Base-by-base conservation (phyloP, 116 monocot genomes). In the Zostera marina region DNA sequence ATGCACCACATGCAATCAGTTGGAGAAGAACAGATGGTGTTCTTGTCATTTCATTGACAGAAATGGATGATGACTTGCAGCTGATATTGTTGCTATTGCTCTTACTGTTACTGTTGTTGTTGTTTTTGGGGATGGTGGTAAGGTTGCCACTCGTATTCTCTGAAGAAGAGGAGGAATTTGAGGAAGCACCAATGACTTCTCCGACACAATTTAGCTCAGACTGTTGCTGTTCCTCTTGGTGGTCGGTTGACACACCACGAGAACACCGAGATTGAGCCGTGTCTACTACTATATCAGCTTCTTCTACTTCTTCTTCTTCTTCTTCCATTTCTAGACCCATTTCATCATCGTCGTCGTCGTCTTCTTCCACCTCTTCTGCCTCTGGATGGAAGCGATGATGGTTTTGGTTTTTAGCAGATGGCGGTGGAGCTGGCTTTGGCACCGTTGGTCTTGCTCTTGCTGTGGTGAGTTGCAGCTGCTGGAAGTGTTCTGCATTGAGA, bases 101-200 rank as follows among this genome's bases (percentile, higher is more conserved):
- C 17, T 8, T 19, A 51, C 20, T 32, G 32, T 1, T 32, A 19
- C 23, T 39, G 26, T 26, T 26, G 24, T 15, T 32, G 32, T 24
- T 47, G 5, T 58, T 14, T 40, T 48, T 15, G 11, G 39, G 39
- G 32, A 16, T n/a, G 23, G 24, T 25, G 58, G 44, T 55, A 49
- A 16, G 13, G 64, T 25, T 45, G 43, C 66, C 32, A 32, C 16
- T 51, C 12, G 15, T 45, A 22, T 78, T 82, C 46, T 90, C 90
- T 4, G 92, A 86, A 0, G 92, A 92, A 19, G 87, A 76, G 0
- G 87, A 92, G 23, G 83, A 87, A 0, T 83, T 72, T 11, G 92
- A 81, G 1, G 92, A 84, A 22, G 62, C 14, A 22, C 11, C 39
- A 53, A 32, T 32, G 57, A 38, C 62, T 41, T 79, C 79, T 54